Conservation (phyloP, 208 protist genomes). For the Novymonas esmeraldas region DNA sequence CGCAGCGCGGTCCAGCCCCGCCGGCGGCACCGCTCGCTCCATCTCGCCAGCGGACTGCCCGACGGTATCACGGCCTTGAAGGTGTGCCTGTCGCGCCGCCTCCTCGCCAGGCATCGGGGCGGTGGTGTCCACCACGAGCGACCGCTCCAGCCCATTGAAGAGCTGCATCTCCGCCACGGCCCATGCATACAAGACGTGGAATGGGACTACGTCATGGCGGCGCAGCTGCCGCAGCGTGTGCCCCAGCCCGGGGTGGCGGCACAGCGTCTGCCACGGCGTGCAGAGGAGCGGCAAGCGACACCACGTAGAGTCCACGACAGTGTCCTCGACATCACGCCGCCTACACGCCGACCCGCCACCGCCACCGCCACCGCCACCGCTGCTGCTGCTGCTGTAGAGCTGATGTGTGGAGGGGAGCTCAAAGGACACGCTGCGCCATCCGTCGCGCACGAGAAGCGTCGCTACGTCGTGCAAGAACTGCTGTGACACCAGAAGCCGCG, state of each 20-base stretch:
- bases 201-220: slow-evolving; percentile 43
- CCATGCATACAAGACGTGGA: slow-evolving; percentile 68
- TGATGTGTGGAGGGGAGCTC: slow-evolving; percentile 53
- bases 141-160: slow-evolving; percentile 33
- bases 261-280: slow-evolving; percentile 39
- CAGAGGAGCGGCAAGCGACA: slow-evolving; percentile 40
- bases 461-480: slow-evolving; percentile 43
- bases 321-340: background rate
- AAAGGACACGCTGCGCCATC: slow-evolving; percentile 39
- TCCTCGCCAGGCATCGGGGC: slow-evolving; percentile 29
- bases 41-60: slow-evolving; percentile 21
- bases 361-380: background rate
- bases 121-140: slow-evolving; percentile 49
- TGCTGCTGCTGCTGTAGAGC: slow-evolving; percentile 19
- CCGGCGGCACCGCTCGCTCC: background rate
- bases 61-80: slow-evolving; percentile 13
- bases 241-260: slow-evolving; percentile 21
- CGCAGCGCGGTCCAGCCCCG: too few species aligned
- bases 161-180: slow-evolving; percentile 28
- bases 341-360: background rate
- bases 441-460: slow-evolving; percentile 14
- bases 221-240: slow-evolving; percentile 27
- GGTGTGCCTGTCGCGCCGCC: slow-evolving; percentile 1
- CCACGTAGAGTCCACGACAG: slow-evolving; percentile 26
- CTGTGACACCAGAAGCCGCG: slow-evolving; percentile 61